Base-by-base conservation (phyloP, 2,329 filamentous ascomycete genomes). In the Hypoxylon sp. region DNA sequence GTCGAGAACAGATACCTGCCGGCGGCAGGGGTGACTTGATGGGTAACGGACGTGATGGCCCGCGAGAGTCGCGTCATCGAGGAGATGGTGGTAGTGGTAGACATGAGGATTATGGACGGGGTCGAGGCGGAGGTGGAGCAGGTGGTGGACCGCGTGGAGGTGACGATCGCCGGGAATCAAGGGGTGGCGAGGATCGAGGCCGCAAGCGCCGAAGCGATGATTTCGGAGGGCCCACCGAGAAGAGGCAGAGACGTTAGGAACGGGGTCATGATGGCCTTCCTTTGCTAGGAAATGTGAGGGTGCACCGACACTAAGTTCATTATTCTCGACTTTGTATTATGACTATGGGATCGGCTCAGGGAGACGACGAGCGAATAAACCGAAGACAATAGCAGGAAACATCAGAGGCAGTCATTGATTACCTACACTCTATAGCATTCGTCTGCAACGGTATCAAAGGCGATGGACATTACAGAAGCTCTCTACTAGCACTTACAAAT, bases 171-270 rank as follows among this genome's bases (percentile, higher is more conserved):
- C 76, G 78, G 37, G 78, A 79, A 24, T 73, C 73, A 9, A 77
- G 79, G 31, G 76, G 77, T 8, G 78, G 80, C 9, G 81, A 83
- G 26, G 81, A 83, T 42, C 77, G 76, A 60, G 73, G 70, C 54
- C 76, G 78, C 68, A 84, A 84, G 74, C 81, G 82, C 39, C 80
- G 80, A 72, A 87, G 84, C 70, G 86, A 87, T 66, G 86, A 87
- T 56, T 82, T 82, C 63, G 72, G 65, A 50, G 73, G 74, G 48
- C 73, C 76, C 37, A 66, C 58, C 64, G 86, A 88, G 67, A 89
- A 89, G 81, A 82, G 87, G 76, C 82, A 80, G 70, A 83, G 87
- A 77, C 87, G 82, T 76, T 77, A 78, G 72, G 11, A 37, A 33
- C 63, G 67, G 57, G 55, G 55, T 69, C 59, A 24, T 22, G 17